These are phyloP conservation scores for Tolypocladium capitatum DNA, from an alignment of 2,329 filamentous ascomycete genomes.

Conservation along the genomic window DNA sequence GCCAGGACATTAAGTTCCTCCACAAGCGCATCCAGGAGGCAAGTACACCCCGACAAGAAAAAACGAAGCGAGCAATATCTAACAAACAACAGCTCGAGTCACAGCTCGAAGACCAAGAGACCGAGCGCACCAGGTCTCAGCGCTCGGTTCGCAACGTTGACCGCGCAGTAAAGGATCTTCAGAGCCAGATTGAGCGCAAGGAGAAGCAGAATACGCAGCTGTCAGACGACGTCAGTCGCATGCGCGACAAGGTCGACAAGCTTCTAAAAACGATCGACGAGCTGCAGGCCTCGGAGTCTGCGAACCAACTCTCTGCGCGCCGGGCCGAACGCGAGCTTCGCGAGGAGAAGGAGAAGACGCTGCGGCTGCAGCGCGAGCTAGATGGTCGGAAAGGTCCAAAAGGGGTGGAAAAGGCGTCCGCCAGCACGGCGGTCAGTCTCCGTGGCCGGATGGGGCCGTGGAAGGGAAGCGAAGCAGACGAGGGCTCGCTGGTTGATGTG, in stretches of 20 bases:
- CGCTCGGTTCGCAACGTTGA: constrained; percentile 86
- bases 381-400: constrained; percentile 66
- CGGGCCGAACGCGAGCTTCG: constrained; percentile 81
- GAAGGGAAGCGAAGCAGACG: constrained; percentile 26
- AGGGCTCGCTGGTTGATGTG: constrained; percentile 32
- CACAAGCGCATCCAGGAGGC: constrained; percentile 94
- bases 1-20: constrained; percentile 88
- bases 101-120: constrained; percentile 73
- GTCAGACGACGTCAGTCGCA: constrained; percentile 69
- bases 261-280: constrained; percentile 87
- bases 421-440: constrained; percentile 33
- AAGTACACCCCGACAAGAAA: constrained; percentile 24
- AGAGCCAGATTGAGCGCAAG: constrained; percentile 81
- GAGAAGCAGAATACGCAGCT: constrained; percentile 77
- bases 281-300: constrained; percentile 75
- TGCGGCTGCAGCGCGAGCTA: constrained; percentile 76
- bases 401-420: constrained; percentile 45
- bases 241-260: constrained; percentile 82
- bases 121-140: constrained; percentile 64
- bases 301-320: constrained; percentile 66
- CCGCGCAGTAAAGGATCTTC: constrained; percentile 83
- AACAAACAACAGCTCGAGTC: constrained; percentile 59
- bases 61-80: background rate
- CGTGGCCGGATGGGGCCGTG: constrained; percentile 21
- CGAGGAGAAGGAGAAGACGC: constrained; percentile 71